These are phyloP conservation scores for Ogataea siamensis DNA, from an alignment of 805 yeast genomes.

Conservation along the genomic window DNA sequence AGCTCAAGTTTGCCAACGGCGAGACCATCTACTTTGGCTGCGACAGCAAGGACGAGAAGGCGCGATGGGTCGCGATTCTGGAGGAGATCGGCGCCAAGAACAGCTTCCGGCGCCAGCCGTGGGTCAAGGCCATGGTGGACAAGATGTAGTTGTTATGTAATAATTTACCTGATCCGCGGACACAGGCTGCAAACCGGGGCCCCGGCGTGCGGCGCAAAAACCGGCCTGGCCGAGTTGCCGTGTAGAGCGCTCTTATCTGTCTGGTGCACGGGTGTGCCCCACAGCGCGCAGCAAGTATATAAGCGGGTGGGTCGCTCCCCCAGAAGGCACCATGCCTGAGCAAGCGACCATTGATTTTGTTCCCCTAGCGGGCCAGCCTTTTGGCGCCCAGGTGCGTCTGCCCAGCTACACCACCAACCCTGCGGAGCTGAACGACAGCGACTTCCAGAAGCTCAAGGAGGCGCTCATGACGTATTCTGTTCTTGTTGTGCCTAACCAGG, in stretches of 20 bases:
- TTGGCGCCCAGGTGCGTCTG: slow-evolving; percentile 67
- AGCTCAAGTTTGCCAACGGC: slow-evolving; percentile 70
- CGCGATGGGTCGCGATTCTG: slow-evolving; percentile 62
- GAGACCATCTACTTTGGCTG: slow-evolving; percentile 87
- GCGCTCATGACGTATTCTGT: slow-evolving; percentile 72
- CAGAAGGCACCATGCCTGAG: too few species aligned
- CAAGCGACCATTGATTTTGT: slow-evolving; percentile 35
- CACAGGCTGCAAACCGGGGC: slow-evolving; percentile 3
- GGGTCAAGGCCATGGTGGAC: slow-evolving; percentile 34
- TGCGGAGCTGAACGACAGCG: slow-evolving; percentile 58
- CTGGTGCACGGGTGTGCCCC: slow-evolving; percentile 14
- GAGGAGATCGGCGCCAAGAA: slow-evolving; percentile 49
- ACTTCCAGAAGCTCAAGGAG: slow-evolving; percentile 57
- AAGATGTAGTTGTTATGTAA: slow-evolving; percentile 2
- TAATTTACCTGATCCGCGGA: slow-evolving; percentile 3
- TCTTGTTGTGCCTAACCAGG: slow-evolving; percentile 70
- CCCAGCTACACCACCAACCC: slow-evolving; percentile 79
- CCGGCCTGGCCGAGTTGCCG: slow-evolving; percentile 11
- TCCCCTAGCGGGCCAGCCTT: slow-evolving; percentile 50
- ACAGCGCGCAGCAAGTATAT: slow-evolving; percentile 1
- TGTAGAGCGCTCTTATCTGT: slow-evolving; percentile 7
- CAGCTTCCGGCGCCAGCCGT: slow-evolving; percentile 35
- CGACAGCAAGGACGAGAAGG: slow-evolving; percentile 59
- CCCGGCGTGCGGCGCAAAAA: slow-evolving; percentile 8
- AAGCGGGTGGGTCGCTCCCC: too few species aligned